Evolutionary conservation across 768 basidiomycete species (phyloP).

Genomic region (Saitozyma sp.): DNA sequence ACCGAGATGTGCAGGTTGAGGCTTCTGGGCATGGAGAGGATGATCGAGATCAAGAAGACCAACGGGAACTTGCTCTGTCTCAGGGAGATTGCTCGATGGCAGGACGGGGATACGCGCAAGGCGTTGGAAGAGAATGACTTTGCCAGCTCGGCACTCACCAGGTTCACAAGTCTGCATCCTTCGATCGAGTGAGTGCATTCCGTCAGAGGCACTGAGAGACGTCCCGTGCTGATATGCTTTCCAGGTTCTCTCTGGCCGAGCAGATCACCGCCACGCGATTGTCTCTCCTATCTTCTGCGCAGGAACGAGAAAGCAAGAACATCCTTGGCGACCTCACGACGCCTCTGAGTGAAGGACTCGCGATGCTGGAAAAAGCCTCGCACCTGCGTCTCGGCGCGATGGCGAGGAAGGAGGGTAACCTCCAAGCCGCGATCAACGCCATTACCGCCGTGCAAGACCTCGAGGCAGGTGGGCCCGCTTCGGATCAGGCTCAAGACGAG

Average conservation of each 20-base stretch:
- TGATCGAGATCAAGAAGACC: conserved; percentile 70
- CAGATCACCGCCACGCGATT: conserved; percentile 75
- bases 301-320: conserved; percentile 60
- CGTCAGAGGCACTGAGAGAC: conserved; percentile 2
- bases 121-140: conserved; percentile 13
- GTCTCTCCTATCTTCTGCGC: conserved; percentile 72
- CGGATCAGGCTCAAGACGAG: conserved; percentile 69
- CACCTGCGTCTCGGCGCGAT: conserved; percentile 68
- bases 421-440: conserved; percentile 84
- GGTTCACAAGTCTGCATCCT: conserved; percentile 10
- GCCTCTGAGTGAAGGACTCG: conserved; percentile 59
- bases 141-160: not conserved
- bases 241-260: conserved; percentile 74
- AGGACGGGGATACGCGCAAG: conserved; percentile 14
- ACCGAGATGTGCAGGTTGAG: conserved; percentile 68
- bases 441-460: conserved; percentile 72
- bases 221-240: not conserved
- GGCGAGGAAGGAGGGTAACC: conserved; percentile 68
- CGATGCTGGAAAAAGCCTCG: conserved; percentile 67
- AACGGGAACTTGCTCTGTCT: conserved; percentile 76
- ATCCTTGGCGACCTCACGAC: conserved; percentile 72
- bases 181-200: conserved; percentile 21
- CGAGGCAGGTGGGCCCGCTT: conserved; percentile 52
- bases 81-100: conserved; percentile 72
- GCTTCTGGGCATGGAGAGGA: conserved; percentile 71